Base-by-base conservation (phyloP, 768 basidiomycete species). In the Hygrophorus pudorinus region DNA sequence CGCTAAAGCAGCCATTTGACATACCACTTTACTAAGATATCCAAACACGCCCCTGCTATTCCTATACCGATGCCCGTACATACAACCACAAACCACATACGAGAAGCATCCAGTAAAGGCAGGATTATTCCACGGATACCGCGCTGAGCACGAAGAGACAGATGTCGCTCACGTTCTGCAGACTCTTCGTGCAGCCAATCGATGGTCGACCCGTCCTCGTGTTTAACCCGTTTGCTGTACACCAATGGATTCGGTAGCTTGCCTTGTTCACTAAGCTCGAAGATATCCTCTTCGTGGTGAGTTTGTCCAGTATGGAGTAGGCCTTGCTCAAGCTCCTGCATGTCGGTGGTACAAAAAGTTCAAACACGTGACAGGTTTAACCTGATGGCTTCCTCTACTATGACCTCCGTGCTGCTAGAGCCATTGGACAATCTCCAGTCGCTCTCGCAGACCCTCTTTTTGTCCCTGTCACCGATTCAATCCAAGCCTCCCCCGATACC, bases 21-120 rank as follows among this genome's bases (percentile, higher is more conserved):
- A 38, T 57, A 82, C 82, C 83, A 85, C 63, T 76, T 78, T 6
- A 85, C 82, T 31, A 85, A 62, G 5, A 85, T 74, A 61, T 85
- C 83, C 45, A 85, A 53, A 76, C 76, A 83, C 3, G 78, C 83
- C 18, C 83, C 83, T 16, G 74, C 71, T 8, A 81, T 61, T 3
- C 83, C 83, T 35, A 84, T 74, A 1, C 79, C 81, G 14, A 80
- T 53, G 8, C 81, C 83, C 14, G 81, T 81, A 39, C 72, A 49
- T 48, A 81, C 70, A 9, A 83, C 70, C n/a, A 84, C 72, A 17
- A 83, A 61, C 81, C 81, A 84, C 59, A 79, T 68, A 37, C 73
- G 66, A 6, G 71, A 65, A 17, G 75, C 73, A 50, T 84, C 79
- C 36, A 75, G 46, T 32, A 78, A 60, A 2, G 76, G 76, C 10